Evolutionary conservation across 371 early-diverging fungal genomes (phyloP), one percentile per base, ranked within the genome.

Genomic region (Lichtheimia ramosa): DNA sequence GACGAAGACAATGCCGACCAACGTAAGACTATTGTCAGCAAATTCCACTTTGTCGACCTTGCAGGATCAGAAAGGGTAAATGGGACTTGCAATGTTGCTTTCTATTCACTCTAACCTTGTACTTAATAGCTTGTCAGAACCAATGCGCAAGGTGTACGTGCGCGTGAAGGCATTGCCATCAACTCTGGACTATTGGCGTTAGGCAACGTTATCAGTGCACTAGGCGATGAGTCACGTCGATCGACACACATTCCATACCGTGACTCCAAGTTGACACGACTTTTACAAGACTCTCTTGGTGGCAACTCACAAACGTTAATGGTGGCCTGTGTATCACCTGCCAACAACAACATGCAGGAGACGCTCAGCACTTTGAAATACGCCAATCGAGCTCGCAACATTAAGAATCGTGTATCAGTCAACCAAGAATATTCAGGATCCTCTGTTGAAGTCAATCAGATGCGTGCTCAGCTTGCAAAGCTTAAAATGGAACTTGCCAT

Each of bases 141-240:
- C 8, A 69, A 74, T 51, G 77, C 77, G 82, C 83, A 50, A 59
- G 99, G 98, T 16, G 94, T 93, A 53, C 89, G 94, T 42, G 93
- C 93, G 15, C 92, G 92, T 66, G 99, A 99, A 72, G 95, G 96
- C 43, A 99, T 98, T 48, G 86, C 91, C 3, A 99, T 99, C 72
- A 99, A 99, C 70, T 86, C 91, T 24, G 99, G 99, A 6, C 85
- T 99, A 15, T 77, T 98, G 41, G 96, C 97, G 2, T 84, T 99
- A 12, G 99, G 99, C 51, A 99, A 99, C 70, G 99, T 99, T 12
- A 99, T 99, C 43, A 92, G 91, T 39, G 99, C 99, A 0, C 84
- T 99, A 8, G 92, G 92, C 43, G 97, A 97, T 62, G 87, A 92
- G 62, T 69, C 86, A 3, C 74, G 89, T 56, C 82, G 70, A 54